A percentile compares a stretch with the other conserved stretches of the same genome.
phyloP scores from a whole-genome alignment of 2,329 filamentous ascomycete species.

The Cytospora piceicola region DNA sequence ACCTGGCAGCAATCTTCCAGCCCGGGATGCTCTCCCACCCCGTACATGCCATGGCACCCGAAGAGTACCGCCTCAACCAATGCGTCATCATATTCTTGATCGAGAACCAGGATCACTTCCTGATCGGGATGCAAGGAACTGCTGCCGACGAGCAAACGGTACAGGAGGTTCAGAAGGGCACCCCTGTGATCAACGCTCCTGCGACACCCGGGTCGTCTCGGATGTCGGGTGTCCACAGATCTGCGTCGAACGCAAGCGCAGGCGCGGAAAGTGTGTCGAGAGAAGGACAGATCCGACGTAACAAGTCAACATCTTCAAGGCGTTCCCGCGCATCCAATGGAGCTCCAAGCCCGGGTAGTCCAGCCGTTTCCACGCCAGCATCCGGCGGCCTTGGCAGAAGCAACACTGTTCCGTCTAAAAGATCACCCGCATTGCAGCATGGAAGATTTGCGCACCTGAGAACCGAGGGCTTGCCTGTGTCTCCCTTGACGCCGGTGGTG shows the following conservation, averaged over 20 bases:
- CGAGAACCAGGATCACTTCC: conserved; percentile 96
- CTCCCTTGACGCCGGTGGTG: conserved; percentile 43
- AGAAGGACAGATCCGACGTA: conserved; percentile 78
- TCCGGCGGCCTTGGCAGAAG: conserved; percentile 65
- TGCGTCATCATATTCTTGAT: conserved; percentile 97
- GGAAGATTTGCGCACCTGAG: conserved; percentile 63
- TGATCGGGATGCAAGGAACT: conserved; percentile 98
- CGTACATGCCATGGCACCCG: conserved; percentile 89
- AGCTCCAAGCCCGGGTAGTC: conserved; percentile 70
- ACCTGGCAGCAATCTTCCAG: conserved; percentile 95
- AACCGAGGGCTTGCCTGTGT: conserved; percentile 35
- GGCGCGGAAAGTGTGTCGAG: conserved; percentile 85
- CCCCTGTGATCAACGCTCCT: conserved; percentile 55
- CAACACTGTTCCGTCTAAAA: conserved; percentile 92
- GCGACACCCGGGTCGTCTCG: conserved; percentile 56
- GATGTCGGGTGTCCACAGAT: conserved; percentile 68
- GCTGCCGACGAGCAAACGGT: conserved; percentile 84
- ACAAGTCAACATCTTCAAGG: conserved; percentile 90
- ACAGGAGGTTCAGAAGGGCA: conserved; percentile 70
- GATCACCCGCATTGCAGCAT: conserved; percentile 72
- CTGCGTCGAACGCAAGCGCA: conserved; percentile 85
- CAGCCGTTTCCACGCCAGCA: conserved; percentile 57
- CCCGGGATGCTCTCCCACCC: conserved; percentile 95
- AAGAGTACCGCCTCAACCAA: conserved; percentile 93
- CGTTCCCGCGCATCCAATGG: conserved; percentile 77